Base-by-base conservation (phyloP, 176 grass and related monocot genomes). In the Raddia distichophylla region DNA sequence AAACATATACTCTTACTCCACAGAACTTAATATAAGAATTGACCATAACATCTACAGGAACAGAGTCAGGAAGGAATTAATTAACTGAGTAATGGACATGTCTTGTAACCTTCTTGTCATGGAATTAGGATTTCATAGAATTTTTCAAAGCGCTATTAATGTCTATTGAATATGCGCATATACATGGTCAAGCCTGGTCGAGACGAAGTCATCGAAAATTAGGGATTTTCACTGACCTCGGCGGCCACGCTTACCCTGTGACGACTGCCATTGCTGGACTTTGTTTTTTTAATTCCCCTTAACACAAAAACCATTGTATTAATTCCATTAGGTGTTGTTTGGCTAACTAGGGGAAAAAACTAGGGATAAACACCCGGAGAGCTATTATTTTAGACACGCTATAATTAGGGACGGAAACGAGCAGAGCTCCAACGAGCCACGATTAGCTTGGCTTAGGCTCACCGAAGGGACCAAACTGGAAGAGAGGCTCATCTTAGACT, bases 81-180 rank as follows among this genome's bases (percentile, higher is more conserved):
- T 52, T 68, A 32, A 64, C 40, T 77, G 58, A 40, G 13, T 10
- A 67, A 58, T 58, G 51, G 51, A 54, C 15, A 40, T 61, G 47
- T 27, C 22, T 5, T 10, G 4, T 15, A 64, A 69, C 64, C 56
- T 76, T 42, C 10, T 15, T 50, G 42, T 11, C 72, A 84, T 20
- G 37, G 37, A 60, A 84, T 14, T 34, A 69, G 22, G 72, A 69
- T 69, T 48, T 14, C 22, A 60, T 3, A 49, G 43, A 81, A 81
- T 35, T 71, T 81, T 81, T 81, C 54, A 81, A 69, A 49, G 66
- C 20, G 48, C 40, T 60, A n/a, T 56, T 58, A 68, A 84, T 59
- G 32, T 67, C 14, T 16, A 56, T 45, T 75, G 22, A 67, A 17
- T 66, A 32, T 64, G 44, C 34, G 55, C 15, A 43, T 34, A 48